Evolutionary conservation across 345 rosid genomes (phyloP).

Genomic region (Sonneratia caseolaris): DNA sequence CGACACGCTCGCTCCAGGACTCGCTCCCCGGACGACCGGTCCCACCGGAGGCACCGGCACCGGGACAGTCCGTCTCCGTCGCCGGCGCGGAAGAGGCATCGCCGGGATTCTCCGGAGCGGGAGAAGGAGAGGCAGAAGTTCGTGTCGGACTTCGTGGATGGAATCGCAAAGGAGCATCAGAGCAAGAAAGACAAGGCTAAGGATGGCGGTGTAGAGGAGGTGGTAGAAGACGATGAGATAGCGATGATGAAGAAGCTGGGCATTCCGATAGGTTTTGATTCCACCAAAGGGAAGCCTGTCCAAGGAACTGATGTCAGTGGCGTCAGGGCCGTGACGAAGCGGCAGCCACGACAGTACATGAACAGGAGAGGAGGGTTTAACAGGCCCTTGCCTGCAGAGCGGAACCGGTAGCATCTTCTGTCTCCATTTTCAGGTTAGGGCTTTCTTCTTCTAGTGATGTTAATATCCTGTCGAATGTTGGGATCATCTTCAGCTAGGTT

Average conservation of each 20-base stretch:
- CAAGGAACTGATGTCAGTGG: constrained; percentile 77
- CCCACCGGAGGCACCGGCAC: constrained; percentile 41
- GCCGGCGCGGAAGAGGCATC: constrained; percentile 43
- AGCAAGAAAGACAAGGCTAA: constrained; percentile 23
- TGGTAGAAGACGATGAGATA: constrained; percentile 41
- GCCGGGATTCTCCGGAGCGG: constrained; percentile 29
- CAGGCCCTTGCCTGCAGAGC: constrained; percentile 77
- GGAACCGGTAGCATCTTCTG: constrained; percentile 37
- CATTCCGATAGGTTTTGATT: constrained; percentile 82
- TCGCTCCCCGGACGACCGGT: constrained; percentile 45
- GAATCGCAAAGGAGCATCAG: constrained; percentile 43
- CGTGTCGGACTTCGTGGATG: constrained; percentile 52
- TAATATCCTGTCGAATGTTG: not conserved
- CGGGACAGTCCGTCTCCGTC: constrained; percentile 55
- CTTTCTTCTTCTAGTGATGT: constrained; percentile 1
- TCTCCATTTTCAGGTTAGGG: constrained; percentile 25
- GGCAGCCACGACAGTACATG: constrained; percentile 94
- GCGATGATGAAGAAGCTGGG: constrained; percentile 95
- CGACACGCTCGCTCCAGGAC: constrained; percentile 43
- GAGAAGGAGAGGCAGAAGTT: constrained; percentile 40
- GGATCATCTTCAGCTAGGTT: not conserved
- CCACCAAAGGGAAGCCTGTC: constrained; percentile 92
- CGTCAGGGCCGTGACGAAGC: constrained; percentile 60
- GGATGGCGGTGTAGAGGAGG: constrained; percentile 15
- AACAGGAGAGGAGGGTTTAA: constrained; percentile 91